A percentile compares a stretch with the other conserved stretches of the same genome.
Conservation (phyloP, 768 basidiomycete species). For the Calocera cornea region DNA sequence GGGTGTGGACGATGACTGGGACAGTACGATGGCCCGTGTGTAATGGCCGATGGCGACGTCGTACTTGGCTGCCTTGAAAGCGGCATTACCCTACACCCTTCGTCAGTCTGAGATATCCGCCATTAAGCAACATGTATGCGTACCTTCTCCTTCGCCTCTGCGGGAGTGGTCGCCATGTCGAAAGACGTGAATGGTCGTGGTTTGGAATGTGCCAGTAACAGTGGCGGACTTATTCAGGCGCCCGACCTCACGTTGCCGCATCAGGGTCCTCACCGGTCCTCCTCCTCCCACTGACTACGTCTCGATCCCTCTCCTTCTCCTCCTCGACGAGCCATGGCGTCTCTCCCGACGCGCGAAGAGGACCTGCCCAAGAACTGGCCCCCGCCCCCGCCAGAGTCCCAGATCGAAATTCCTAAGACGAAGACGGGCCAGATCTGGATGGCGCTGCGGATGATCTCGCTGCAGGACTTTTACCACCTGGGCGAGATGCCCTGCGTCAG, state of each 20-base stretch:
- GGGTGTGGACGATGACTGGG: conserved; percentile 25
- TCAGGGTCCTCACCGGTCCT: no score
- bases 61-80: conserved; percentile 73
- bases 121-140: no score
- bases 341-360: no score
- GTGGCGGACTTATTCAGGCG: no score
- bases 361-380: background rate
- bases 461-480: conserved; percentile 46
- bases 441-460: background rate
- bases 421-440: background rate
- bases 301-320: no score
- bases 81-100: conserved; percentile 56
- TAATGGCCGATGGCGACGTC: conserved; percentile 75
- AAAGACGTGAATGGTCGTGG: no score
- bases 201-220: no score
- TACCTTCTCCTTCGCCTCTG: background rate
- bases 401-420: background rate
- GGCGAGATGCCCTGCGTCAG: conserved; percentile 65
- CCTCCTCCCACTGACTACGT: no score
- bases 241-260: no score
- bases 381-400: background rate
- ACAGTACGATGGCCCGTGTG: conserved; percentile 60
- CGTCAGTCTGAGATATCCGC: no score
- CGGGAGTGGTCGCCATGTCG: background rate
- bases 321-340: no score